These are phyloP conservation scores for Pythium volutum DNA, from an alignment of 352 stramenopile genomes.

Conservation along the genomic window DNA sequence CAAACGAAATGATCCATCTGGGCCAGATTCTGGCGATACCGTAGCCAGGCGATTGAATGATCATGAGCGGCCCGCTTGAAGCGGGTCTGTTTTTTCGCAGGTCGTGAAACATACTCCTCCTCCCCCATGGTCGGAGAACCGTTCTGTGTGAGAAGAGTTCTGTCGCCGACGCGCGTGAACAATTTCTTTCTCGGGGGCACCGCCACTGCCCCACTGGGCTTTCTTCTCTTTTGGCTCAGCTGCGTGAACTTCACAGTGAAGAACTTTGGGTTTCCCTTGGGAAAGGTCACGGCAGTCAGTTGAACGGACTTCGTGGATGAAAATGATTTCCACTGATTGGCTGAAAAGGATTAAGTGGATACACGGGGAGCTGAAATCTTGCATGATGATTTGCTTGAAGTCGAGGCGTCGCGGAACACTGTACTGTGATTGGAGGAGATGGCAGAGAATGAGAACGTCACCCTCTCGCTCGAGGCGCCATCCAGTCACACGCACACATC, in stretches of 20 bases:
- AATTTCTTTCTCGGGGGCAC: background rate
- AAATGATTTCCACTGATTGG: constrained; percentile 8
- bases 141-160: background rate
- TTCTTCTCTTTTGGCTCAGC: constrained; percentile 6
- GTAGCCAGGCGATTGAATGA: background rate
- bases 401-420: background rate
- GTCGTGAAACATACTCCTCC: background rate
- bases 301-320: background rate
- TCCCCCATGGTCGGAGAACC: background rate
- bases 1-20: constrained; percentile 8
- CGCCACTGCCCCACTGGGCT: background rate
- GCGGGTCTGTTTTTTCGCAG: background rate
- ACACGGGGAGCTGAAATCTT: constrained; percentile 17
- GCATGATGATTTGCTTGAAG: constrained; percentile 15
- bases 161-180: background rate
- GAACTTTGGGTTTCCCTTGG: background rate
- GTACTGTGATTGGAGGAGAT: constrained; percentile 4
- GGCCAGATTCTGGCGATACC: too few relatives aligned
- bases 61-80: too few relatives aligned
- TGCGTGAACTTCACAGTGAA: constrained; percentile 7
- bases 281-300: constrained; percentile 19
- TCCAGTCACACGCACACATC: background rate
- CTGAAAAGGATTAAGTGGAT: constrained; percentile 13
- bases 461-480: background rate
- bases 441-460: background rate